Percentiles rank a stretch among this genome's conserved stretches.
Conservation (phyloP, 768 basidiomycete genomes). For the Psilocybe cyanescens region DNA sequence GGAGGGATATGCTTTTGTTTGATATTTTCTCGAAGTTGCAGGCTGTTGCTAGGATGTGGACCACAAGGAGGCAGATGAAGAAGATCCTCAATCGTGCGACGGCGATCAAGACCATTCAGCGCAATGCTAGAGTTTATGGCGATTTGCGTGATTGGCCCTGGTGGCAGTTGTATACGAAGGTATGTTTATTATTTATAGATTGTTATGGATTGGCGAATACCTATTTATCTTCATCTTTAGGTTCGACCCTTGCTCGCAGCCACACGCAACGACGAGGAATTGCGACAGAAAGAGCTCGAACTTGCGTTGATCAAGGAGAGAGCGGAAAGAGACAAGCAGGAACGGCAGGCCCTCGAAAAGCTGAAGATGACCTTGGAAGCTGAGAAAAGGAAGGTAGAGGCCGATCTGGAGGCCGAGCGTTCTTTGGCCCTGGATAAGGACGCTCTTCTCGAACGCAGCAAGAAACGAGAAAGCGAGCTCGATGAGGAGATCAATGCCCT, state of each 20-base stretch:
- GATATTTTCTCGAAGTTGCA: constrained; percentile 91
- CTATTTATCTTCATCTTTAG: constrained; percentile 34
- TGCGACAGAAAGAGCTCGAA: constrained; percentile 86
- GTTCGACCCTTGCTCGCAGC: constrained; percentile 93
- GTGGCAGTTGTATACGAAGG: constrained; percentile 99
- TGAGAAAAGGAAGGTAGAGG: constrained; percentile 83
- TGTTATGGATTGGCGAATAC: constrained; percentile 1
- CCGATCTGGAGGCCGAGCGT: constrained; percentile 83
- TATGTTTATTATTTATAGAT: constrained; percentile 24
- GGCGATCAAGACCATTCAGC: constrained; percentile 91
- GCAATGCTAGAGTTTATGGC: constrained; percentile 90
- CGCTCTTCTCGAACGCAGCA: constrained; percentile 77
- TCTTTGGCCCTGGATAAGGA: constrained; percentile 84
- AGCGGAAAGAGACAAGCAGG: constrained; percentile 85
- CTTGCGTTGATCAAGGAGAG: constrained; percentile 79
- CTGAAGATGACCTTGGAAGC: constrained; percentile 83
- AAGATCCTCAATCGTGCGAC: constrained; percentile 93
- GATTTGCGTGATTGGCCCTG: constrained; percentile 96
- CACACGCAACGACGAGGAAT: constrained; percentile 90
- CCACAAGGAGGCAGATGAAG: constrained; percentile 87
- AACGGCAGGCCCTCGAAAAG: constrained; percentile 76
- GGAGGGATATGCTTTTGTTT: constrained; percentile 84
- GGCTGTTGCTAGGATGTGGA: constrained; percentile 83
- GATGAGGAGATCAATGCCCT: constrained; percentile 83
- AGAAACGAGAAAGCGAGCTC: constrained; percentile 81